phyloP scores from a whole-genome alignment of 2,329 filamentous ascomycete genomes.

The Calonectria montana region DNA sequence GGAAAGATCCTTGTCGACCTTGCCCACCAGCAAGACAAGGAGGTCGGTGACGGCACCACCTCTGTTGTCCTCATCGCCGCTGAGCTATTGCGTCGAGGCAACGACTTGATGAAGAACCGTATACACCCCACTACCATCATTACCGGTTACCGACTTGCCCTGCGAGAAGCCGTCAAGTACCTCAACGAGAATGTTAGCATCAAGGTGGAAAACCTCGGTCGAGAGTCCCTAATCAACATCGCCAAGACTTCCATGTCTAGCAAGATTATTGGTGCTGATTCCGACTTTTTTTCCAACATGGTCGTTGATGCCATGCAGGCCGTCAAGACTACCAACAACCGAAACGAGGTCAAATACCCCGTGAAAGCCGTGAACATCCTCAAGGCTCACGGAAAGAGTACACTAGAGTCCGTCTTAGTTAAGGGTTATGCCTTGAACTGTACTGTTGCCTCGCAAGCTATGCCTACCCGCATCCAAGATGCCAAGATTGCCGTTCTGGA shows the following conservation, averaged over 20 bases:
- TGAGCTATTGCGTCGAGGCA: slow-evolving; percentile 91
- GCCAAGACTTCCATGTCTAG: slow-evolving; percentile 99
- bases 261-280: slow-evolving; percentile 97
- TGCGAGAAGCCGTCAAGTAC: slow-evolving; percentile 97
- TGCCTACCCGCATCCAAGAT: slow-evolving; percentile 91
- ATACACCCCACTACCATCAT: slow-evolving; percentile 99
- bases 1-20: slow-evolving; percentile 98
- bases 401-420: slow-evolving; percentile 87
- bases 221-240: slow-evolving; percentile 92
- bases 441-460: slow-evolving; percentile 97
- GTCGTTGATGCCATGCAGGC: slow-evolving; percentile 94
- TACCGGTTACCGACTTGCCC: slow-evolving; percentile 93
- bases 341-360: slow-evolving; percentile 92
- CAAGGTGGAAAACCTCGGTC: slow-evolving; percentile 91
- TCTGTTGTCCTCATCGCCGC: slow-evolving; percentile 97
- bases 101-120: slow-evolving; percentile 99
- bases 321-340: slow-evolving; percentile 93
- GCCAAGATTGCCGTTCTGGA: slow-evolving; percentile 97
- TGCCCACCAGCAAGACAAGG: slow-evolving; percentile 98
- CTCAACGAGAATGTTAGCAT: slow-evolving; percentile 98
- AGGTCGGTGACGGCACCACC: slow-evolving; percentile 98
- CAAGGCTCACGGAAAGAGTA: slow-evolving; percentile 96
- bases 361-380: slow-evolving; percentile 99
- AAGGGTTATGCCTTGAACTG: slow-evolving; percentile 99
- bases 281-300: slow-evolving; percentile 97